These are phyloP conservation scores for Aspergillus pseudoviridinutans DNA, from an alignment of 2,329 filamentous ascomycete species.

Conservation along the genomic window DNA sequence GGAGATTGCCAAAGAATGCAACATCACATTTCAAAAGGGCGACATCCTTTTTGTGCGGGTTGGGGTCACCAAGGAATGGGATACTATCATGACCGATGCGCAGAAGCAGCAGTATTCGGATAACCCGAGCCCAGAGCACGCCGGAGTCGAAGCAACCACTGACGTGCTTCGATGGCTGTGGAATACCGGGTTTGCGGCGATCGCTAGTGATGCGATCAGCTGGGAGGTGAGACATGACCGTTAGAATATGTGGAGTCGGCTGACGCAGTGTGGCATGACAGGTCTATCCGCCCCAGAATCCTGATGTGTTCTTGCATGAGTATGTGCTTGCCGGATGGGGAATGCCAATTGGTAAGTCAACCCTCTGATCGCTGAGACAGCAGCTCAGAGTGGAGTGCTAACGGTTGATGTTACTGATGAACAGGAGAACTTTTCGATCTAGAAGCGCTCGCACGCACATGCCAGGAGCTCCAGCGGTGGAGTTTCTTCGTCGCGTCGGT, in stretches of 20 bases:
- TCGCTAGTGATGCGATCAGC: slow-evolving; percentile 55
- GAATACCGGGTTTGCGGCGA: slow-evolving; percentile 54
- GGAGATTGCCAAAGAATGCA: slow-evolving; percentile 40
- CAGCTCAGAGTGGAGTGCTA: background rate
- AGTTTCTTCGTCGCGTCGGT: slow-evolving; percentile 49
- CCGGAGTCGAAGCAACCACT: slow-evolving; percentile 49
- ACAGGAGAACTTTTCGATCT: slow-evolving; percentile 46
- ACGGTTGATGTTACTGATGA: background rate
- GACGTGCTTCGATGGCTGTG: slow-evolving; percentile 56
- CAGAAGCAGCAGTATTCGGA: slow-evolving; percentile 29
- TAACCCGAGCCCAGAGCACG: slow-evolving; percentile 39
- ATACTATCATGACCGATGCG: slow-evolving; percentile 32
- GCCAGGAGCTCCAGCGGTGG: slow-evolving; percentile 40
- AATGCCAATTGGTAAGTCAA: slow-evolving; percentile 43
- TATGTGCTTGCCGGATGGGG: slow-evolving; percentile 51
- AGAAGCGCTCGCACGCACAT: slow-evolving; percentile 38
- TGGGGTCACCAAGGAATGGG: slow-evolving; percentile 41
- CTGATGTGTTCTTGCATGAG: slow-evolving; percentile 43
- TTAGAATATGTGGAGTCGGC: background rate
- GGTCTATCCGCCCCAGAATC: slow-evolving; percentile 41
- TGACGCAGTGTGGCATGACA: slow-evolving; percentile 14
- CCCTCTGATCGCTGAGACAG: background rate
- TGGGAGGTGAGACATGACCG: slow-evolving; percentile 44
- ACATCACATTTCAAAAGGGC: slow-evolving; percentile 46
- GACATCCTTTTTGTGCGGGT: slow-evolving; percentile 52